A percentile compares a stretch with the other conserved stretches of the same genome.
Conservation (phyloP, 2,329 filamentous ascomycete genomes). For the Epichloe glyceriae region DNA sequence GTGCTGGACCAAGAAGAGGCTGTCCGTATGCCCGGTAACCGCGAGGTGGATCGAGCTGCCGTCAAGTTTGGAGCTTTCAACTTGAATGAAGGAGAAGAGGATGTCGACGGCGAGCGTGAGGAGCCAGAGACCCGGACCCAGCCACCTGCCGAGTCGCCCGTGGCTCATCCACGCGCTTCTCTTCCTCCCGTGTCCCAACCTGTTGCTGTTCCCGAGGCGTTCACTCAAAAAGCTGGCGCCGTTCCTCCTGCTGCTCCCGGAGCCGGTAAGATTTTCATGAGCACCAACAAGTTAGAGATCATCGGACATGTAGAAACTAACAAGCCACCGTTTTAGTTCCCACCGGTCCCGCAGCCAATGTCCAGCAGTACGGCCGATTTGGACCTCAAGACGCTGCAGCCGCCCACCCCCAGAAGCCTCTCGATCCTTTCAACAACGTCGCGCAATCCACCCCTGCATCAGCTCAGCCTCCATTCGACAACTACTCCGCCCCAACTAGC, state of each 20-base stretch:
- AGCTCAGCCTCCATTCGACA: slow-evolving; percentile 44
- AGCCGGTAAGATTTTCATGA: slow-evolving; percentile 17
- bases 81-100: slow-evolving; percentile 69
- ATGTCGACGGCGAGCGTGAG: slow-evolving; percentile 89
- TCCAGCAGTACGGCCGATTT: slow-evolving; percentile 60
- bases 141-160: slow-evolving; percentile 83
- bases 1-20: slow-evolving; percentile 92
- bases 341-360: slow-evolving; percentile 33
- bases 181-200: slow-evolving; percentile 60
- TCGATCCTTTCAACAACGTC: slow-evolving; percentile 58
- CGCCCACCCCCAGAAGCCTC: slow-evolving; percentile 58
- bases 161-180: slow-evolving; percentile 71
- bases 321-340: slow-evolving; percentile 14
- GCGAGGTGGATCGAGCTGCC: slow-evolving; percentile 81
- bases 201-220: slow-evolving; percentile 40
- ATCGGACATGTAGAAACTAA: slow-evolving; percentile 7
- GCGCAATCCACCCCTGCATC: slow-evolving; percentile 48
- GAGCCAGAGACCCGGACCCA: slow-evolving; percentile 90
- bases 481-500: slow-evolving; percentile 44
- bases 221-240: slow-evolving; percentile 41
- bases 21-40: slow-evolving; percentile 95
- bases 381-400: slow-evolving; percentile 47
- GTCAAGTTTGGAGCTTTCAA: slow-evolving; percentile 96
- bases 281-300: slow-evolving; percentile 10
- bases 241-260: slow-evolving; percentile 18